phyloP scores from a whole-genome alignment of 495 filamentous ascomycete species.

The Mycothermus thermophilus region DNA sequence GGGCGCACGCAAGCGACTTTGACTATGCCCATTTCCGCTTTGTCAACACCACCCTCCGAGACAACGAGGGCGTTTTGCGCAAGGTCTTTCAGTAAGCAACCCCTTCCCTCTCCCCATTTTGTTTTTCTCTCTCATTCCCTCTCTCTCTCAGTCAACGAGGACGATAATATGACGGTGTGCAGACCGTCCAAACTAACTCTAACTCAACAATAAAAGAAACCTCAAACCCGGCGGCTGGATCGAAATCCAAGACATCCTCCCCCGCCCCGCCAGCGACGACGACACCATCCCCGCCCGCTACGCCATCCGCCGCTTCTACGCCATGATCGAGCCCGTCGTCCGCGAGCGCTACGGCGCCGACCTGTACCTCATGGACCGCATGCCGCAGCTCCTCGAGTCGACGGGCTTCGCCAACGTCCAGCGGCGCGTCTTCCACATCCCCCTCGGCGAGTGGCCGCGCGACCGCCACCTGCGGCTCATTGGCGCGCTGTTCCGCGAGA shows the following conservation, averaged over 20 bases:
- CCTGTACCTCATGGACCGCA: slow-evolving; percentile 23
- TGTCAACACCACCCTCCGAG: slow-evolving; percentile 31
- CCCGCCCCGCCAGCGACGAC: slow-evolving; percentile 39
- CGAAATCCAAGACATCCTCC: slow-evolving; percentile 44
- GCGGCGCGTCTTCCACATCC: slow-evolving; percentile 39
- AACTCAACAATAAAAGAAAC: slow-evolving; percentile 27
- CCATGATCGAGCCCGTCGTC: slow-evolving; percentile 16
- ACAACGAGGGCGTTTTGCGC: slow-evolving; percentile 27
- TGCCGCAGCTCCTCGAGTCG: slow-evolving; percentile 24
- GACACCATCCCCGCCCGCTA: slow-evolving; percentile 33
- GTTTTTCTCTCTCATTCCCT: too few species aligned
- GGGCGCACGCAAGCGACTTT: slow-evolving; percentile 36
- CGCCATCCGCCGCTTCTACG: slow-evolving; percentile 28
- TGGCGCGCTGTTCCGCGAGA: slow-evolving; percentile 37
- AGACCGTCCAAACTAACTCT: background rate
- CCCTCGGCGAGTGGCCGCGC: slow-evolving; percentile 47
- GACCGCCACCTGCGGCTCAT: slow-evolving; percentile 43
- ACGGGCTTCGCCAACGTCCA: slow-evolving; percentile 43
- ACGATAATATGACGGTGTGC: too few species aligned
- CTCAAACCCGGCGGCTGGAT: slow-evolving; percentile 50
- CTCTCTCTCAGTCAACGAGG: too few species aligned
- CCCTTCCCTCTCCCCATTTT: background rate
- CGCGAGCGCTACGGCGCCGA: slow-evolving; percentile 30
- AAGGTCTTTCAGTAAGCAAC: slow-evolving; percentile 20
- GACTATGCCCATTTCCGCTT: slow-evolving; percentile 39